Evolutionary conservation across 75 land plant genomes (phyloP).

Genomic region (Pinus taeda): DNA sequence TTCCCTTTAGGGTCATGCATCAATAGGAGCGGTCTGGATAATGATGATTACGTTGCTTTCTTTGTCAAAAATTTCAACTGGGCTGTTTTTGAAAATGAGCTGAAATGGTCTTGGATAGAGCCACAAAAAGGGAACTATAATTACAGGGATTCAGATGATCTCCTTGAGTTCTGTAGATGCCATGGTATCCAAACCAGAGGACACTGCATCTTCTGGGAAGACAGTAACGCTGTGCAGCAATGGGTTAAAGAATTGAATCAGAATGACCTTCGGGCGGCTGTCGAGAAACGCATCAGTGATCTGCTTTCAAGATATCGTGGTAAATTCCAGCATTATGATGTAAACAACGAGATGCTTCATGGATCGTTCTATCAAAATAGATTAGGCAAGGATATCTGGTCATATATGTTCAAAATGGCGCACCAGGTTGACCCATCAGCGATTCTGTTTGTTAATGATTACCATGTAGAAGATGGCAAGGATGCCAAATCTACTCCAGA

Average conservation of each 20-base stretch:
- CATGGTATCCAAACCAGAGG: conserved; percentile 68
- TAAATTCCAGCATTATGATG: conserved; percentile 91
- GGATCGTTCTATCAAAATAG: conserved; percentile 76
- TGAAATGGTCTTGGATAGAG: conserved; percentile 97
- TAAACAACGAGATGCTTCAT: conserved; percentile 99
- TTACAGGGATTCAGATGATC: conserved; percentile 87
- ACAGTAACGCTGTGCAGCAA: conserved; percentile 42
- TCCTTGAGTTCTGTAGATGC: conserved; percentile 54
- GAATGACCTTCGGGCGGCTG: conserved; percentile 55
- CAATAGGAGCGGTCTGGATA: conserved; percentile 69
- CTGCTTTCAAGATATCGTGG: conserved; percentile 86
- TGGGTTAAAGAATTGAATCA: conserved; percentile 68
- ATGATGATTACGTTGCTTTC: conserved; percentile 73
- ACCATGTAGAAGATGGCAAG: conserved; percentile 83
- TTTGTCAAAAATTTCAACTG: conserved; percentile 82
- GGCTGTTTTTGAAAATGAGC: conserved; percentile 94
- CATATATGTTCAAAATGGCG: conserved; percentile 79
- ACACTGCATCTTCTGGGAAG: conserved; percentile 99
- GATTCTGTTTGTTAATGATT: conserved; percentile 87
- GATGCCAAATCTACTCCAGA: conserved; percentile 78
- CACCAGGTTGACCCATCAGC: conserved; percentile 80
- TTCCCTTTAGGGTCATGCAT: conserved; percentile 86
- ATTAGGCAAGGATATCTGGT: conserved; percentile 63
- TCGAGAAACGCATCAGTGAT: conserved; percentile 61
- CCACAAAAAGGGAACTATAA: conserved; percentile 72